phyloP scores from a whole-genome alignment of 2,329 filamentous ascomycete genomes.

The Sordariomycetes sp. region DNA sequence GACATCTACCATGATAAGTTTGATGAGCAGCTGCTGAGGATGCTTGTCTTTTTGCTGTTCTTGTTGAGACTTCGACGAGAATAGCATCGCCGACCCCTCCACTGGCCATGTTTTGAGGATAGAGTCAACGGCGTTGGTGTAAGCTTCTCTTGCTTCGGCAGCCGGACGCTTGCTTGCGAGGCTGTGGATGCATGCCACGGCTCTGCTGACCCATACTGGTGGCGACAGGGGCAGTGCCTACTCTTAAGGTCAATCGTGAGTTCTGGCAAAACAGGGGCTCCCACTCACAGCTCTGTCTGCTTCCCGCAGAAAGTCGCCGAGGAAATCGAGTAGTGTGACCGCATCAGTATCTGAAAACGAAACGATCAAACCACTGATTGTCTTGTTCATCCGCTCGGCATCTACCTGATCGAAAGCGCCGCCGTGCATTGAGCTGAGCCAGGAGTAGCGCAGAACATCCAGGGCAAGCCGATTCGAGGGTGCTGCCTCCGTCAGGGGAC shows the following conservation, averaged over 20 bases:
- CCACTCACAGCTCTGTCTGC: conserved; percentile 36
- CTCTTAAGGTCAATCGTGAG: no score
- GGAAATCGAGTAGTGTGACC: conserved; percentile 48
- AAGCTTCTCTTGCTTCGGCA: conserved; percentile 44
- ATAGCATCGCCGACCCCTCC: conserved; percentile 38
- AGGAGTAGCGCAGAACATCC: conserved; percentile 46
- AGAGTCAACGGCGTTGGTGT: conserved; percentile 48
- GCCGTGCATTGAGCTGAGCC: conserved; percentile 37
- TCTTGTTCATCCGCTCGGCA: conserved; percentile 31
- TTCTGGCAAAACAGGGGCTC: no score
- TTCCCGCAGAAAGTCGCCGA: conserved; percentile 42
- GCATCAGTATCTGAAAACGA: conserved; percentile 51
- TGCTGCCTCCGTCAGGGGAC: conserved; percentile 46
- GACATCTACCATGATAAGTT: conserved; percentile 57
- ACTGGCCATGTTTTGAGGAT: conserved; percentile 47
- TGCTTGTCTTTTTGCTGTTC: conserved; percentile 34
- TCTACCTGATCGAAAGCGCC: conserved; percentile 19
- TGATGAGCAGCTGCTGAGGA: conserved; percentile 53
- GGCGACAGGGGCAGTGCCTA: no score
- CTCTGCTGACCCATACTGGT: no score
- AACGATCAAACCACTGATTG: conserved; percentile 37
- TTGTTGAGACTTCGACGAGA: no score
- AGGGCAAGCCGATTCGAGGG: conserved; percentile 43
- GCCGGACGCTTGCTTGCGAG: conserved; percentile 48
- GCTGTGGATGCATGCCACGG: conserved; percentile 38